Conservation (phyloP, 1,284 basidiomycete species). For the Ceratobasidium sp. region DNA sequence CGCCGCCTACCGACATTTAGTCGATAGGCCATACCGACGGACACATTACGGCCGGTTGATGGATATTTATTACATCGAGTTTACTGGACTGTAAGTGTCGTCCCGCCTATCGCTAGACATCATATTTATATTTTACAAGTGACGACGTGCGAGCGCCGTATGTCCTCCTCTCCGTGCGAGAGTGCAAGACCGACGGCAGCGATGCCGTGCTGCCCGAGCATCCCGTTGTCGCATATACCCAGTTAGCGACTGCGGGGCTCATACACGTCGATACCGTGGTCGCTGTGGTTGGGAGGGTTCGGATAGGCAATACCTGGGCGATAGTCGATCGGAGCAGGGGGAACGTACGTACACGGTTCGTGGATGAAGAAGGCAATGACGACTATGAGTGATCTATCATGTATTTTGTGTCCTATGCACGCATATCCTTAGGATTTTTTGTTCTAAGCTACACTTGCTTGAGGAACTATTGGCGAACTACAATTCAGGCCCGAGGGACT, state of each 20-base stretch:
- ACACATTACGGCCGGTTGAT: not conserved
- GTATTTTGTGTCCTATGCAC: too few species aligned
- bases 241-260: not conserved
- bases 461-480: too few species aligned
- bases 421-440: too few species aligned
- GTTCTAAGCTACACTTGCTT: too few species aligned
- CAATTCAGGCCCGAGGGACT: too few species aligned
- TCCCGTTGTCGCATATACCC: not conserved
- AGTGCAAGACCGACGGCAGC: not conserved
- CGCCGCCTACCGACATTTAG: not conserved
- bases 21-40: not conserved
- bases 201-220: not conserved
- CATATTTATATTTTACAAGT: not conserved
- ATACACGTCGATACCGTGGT: not conserved
- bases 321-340: slow-evolving; percentile 1
- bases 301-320: not conserved
- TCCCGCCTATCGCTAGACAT: not conserved
- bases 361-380: not conserved
- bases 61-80: slow-evolving; percentile 10
- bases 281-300: not conserved
- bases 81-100: not conserved
- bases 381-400: too few species aligned
- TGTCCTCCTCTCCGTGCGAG: not conserved
- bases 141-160: not conserved
- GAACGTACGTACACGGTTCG: not conserved